Evolutionary conservation across 441 rosid species (phyloP).

Genomic region (Omphalea diandra): DNA sequence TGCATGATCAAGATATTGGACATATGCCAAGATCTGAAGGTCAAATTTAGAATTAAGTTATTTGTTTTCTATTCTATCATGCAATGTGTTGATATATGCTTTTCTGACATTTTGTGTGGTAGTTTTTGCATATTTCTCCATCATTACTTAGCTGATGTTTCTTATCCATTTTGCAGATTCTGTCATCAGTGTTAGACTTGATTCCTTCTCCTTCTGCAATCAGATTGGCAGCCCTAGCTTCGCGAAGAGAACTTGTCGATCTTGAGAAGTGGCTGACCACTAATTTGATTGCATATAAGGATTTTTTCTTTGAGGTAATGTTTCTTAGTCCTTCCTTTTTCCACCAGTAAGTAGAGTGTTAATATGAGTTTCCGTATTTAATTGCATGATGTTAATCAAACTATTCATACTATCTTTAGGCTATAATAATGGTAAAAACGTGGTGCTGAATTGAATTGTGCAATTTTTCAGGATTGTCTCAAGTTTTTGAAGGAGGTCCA

Average conservation of each 20-base stretch:
- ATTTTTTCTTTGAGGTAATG: conserved; percentile 76
- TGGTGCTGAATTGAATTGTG: conserved; percentile 25
- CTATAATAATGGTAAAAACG: neutral
- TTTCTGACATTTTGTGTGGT: neutral
- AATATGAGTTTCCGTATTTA: neutral
- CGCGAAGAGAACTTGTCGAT: conserved; percentile 69
- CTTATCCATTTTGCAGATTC: conserved; percentile 50
- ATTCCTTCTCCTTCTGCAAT: conserved; percentile 68
- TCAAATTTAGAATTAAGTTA: conserved; percentile 25
- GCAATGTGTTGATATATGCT: neutral
- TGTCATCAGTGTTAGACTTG: conserved; percentile 67
- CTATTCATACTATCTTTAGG: neutral
- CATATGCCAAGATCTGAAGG: conserved; percentile 85
- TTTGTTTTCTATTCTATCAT: neutral
- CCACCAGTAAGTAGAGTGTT: neutral
- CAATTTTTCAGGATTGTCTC: conserved; percentile 75
- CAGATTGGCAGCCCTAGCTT: conserved; percentile 84
- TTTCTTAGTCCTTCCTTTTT: neutral
- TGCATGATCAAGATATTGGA: conserved; percentile 62
- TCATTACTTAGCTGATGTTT: conserved; percentile 6
- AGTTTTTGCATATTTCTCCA: conserved; percentile 2
- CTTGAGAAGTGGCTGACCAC: conserved; percentile 83
- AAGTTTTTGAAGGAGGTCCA: conserved; percentile 79
- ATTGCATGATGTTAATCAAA: conserved; percentile 2
- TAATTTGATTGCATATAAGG: conserved; percentile 60